Base-by-base conservation (phyloP, 2,329 filamentous ascomycete genomes). In the Truncatella angustata region DNA sequence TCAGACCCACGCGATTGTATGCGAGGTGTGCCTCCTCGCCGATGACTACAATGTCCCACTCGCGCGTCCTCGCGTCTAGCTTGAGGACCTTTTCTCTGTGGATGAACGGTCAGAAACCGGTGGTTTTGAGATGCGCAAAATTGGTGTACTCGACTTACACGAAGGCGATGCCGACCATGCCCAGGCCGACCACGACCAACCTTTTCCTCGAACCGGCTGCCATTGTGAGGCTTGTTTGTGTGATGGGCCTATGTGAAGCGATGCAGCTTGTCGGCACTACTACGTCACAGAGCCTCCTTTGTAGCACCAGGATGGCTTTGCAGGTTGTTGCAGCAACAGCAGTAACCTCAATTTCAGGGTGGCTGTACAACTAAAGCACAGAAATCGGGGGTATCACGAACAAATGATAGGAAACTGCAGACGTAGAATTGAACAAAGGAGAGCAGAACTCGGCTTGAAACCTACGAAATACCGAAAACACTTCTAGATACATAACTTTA, bases 111-210 rank as follows among this genome's bases (percentile, higher is more conserved):
- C 57, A 59, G 51, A 18, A 40, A 39, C 20, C 20, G 28, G n/a
- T n/a, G n/a, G n/a, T n/a, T n/a, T n/a, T n/a, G n/a, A n/a, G n/a
- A n/a, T n/a, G n/a, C n/a, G n/a, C n/a, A n/a, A n/a, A n/a, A n/a
- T n/a, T 6, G 35, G 37, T 21, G 18, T 42, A 14, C 42, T 30
- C 34, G 9, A 77, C 87, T 78, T 73, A 93, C 88, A 95, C 90
- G 67, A 95, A 93, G 37, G 88, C 86, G 60, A 94, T 87, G 35
- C 88, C 90, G 40, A 96, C 91, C 92, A 97, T 97, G 2, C 91
- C 91, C 70, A 96, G 71, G 9, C 91, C 91, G 35, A 96, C 90
- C 34, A 96, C 85, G 2, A 95, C 90, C 32, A 95, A 73, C 64
- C 79, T 85, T 68, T 89, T 90, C 56, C 82, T 74, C 54, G 72